A percentile compares a stretch with the other conserved stretches of the same genome.
These are phyloP conservation scores for Schizophyllum commune DNA, from an alignment of 1,284 basidiomycete species.

Conservation along the genomic window DNA sequence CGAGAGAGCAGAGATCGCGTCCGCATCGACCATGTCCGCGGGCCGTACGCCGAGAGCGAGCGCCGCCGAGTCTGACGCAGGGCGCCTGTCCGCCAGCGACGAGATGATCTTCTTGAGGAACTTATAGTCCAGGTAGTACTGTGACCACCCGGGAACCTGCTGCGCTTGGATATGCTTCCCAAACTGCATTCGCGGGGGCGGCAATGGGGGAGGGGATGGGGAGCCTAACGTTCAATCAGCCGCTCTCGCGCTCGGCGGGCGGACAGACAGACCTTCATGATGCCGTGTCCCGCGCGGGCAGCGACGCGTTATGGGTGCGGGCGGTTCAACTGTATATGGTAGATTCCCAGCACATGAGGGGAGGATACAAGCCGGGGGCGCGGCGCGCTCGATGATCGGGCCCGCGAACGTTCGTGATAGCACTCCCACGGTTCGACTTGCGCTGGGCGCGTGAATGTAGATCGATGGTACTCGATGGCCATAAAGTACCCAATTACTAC, in stretches of 20 bases:
- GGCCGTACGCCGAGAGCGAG: slow-evolving; percentile 81
- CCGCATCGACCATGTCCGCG: slow-evolving; percentile 39
- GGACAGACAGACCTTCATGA: slow-evolving; percentile 28
- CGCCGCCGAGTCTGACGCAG: slow-evolving; percentile 83
- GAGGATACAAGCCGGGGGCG: background rate
- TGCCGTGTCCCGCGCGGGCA: slow-evolving; percentile 1
- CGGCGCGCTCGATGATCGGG: background rate
- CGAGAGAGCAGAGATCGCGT: slow-evolving; percentile 17
- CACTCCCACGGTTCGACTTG: too few relatives aligned
- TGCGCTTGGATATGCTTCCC: slow-evolving; percentile 97
- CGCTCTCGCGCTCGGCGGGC: background rate
- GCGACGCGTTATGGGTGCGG: background rate
- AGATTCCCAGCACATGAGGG: slow-evolving; percentile 11
- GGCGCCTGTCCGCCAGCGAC: slow-evolving; percentile 87
- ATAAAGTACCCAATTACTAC: too few relatives aligned
- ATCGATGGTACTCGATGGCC: too few relatives aligned
- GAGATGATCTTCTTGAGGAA: slow-evolving; percentile 98
- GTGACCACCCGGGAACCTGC: slow-evolving; percentile 96
- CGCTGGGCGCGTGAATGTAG: too few relatives aligned
- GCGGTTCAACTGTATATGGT: slow-evolving; percentile 2
- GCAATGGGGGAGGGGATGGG: background rate
- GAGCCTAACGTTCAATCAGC: slow-evolving; percentile 3
- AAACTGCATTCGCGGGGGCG: slow-evolving; percentile 52
- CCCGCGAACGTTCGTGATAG: background rate
- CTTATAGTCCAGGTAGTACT: slow-evolving; percentile 98